These are phyloP conservation scores for Saccharomycopsis phalli DNA, from an alignment of 1,139 yeast species.

Conservation along the genomic window DNA sequence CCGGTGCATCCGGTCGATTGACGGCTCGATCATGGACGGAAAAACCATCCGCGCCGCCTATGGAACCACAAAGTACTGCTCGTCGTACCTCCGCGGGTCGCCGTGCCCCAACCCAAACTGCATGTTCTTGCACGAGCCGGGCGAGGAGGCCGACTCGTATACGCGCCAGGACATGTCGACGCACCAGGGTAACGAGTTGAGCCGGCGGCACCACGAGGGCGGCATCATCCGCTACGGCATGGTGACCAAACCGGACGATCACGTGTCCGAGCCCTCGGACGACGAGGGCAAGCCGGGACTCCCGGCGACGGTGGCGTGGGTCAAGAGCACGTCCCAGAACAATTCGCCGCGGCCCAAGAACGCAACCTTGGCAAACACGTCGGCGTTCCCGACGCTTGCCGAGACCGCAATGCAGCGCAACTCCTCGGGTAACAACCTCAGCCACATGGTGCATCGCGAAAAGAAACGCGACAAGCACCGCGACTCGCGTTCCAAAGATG, in stretches of 20 bases:
- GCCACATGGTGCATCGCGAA: constrained; percentile 20
- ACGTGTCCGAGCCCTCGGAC: constrained; percentile 20
- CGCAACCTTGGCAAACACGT: constrained; percentile 38
- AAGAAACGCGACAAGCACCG: constrained; percentile 28
- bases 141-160: constrained; percentile 97
- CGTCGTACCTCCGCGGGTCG: constrained; percentile 88
- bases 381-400: constrained; percentile 67
- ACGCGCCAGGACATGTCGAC: constrained; percentile 88
- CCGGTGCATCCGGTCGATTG: constrained; percentile 84
- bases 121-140: constrained; percentile 98
- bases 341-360: constrained; percentile 31
- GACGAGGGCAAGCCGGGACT: constrained; percentile 23
- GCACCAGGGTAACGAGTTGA: constrained; percentile 62
- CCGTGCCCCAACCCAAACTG: constrained; percentile 98
- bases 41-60: constrained; percentile 84
- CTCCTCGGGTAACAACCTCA: constrained; percentile 14
- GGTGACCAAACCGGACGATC: constrained; percentile 20
- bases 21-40: constrained; percentile 91
- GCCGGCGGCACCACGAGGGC: constrained; percentile 26
- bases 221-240: constrained; percentile 28
- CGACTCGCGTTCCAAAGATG: constrained; percentile 23
- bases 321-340: constrained; percentile 24
- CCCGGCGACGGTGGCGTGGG: constrained; percentile 29
- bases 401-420: constrained; percentile 39
- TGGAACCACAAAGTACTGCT: constrained; percentile 97